Percentiles rank a stretch among this genome's conserved stretches.
Conservation (phyloP, 495 filamentous ascomycete genomes). For the Penicillium pulvis region DNA sequence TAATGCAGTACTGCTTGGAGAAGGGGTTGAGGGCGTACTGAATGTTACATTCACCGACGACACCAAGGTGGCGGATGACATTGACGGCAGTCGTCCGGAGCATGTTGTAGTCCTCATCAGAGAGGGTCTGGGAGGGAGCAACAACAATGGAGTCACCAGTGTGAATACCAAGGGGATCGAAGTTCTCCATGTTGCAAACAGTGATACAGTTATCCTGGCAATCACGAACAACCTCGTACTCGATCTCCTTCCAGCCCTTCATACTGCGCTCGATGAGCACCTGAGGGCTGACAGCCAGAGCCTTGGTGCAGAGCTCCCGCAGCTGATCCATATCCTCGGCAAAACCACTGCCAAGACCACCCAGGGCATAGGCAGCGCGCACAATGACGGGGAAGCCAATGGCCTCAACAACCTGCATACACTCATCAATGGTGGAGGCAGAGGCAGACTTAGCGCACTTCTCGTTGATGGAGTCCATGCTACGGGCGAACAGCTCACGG, state of each 20-base stretch:
- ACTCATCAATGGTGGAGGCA: slow-evolving; percentile 83
- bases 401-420: slow-evolving; percentile 75
- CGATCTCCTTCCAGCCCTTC: slow-evolving; percentile 99
- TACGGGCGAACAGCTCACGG: slow-evolving; percentile 92
- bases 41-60: slow-evolving; percentile 98
- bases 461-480: slow-evolving; percentile 97
- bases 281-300: slow-evolving; percentile 92
- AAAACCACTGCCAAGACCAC: slow-evolving; percentile 94
- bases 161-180: slow-evolving; percentile 96
- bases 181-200: slow-evolving; percentile 99
- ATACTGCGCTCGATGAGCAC: slow-evolving; percentile 96
- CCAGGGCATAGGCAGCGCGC: slow-evolving; percentile 92
- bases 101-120: slow-evolving; percentile 99
- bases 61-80: slow-evolving; percentile 94
- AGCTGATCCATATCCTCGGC: slow-evolving; percentile 88
- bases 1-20: slow-evolving; percentile 97
- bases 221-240: slow-evolving; percentile 98
- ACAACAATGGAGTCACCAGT: slow-evolving; percentile 99
- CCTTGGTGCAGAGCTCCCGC: slow-evolving; percentile 88
- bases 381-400: slow-evolving; percentile 98
- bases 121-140: slow-evolving; percentile 93
- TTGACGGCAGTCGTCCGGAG: slow-evolving; percentile 97
- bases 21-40: slow-evolving; percentile 98
- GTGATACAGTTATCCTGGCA: slow-evolving; percentile 98
- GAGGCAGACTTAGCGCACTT: slow-evolving; percentile 98